Evolutionary conservation across 345 rosid species (phyloP).

Genomic region (Sonneratia alba): DNA sequence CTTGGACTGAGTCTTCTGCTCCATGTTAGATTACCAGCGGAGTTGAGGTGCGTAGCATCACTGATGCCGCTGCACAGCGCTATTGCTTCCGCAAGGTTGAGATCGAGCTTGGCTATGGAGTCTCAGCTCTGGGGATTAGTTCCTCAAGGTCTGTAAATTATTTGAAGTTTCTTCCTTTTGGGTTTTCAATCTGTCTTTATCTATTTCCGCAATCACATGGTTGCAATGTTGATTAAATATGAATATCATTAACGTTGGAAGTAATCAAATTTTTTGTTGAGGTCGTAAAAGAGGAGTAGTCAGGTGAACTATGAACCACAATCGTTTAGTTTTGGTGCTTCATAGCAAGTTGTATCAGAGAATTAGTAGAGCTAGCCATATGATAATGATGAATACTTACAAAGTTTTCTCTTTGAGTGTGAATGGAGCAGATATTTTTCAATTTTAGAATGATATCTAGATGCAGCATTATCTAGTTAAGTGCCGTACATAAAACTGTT

Average conservation of each 20-base stretch:
- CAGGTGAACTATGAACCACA: not conserved
- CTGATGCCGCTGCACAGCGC: constrained; percentile 64
- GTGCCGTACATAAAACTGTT: not conserved
- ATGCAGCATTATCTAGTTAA: not conserved
- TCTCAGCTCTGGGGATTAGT: constrained; percentile 58
- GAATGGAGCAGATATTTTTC: not conserved
- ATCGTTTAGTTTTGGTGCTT: not conserved
- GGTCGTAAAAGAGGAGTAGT: not conserved
- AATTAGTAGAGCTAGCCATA: not conserved
- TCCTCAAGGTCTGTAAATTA: constrained; percentile 47
- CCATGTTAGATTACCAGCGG: constrained; percentile 41
- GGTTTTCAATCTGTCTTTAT: not conserved
- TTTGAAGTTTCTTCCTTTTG: not conserved
- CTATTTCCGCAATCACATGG: not conserved
- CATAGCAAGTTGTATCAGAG: not conserved
- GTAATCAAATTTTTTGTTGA: not conserved
- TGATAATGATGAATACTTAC: not conserved
- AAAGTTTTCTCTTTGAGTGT: not conserved
- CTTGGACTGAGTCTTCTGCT: not conserved
- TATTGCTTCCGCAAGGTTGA: constrained; percentile 52
- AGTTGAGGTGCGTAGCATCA: constrained; percentile 39
- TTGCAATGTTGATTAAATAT: not conserved
- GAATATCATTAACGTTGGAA: not conserved
- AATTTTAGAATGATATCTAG: not conserved
- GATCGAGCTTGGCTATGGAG: constrained; percentile 50